phyloP scores from a whole-genome alignment of 1,284 basidiomycete species.

The Microbotryum scabiosae region DNA sequence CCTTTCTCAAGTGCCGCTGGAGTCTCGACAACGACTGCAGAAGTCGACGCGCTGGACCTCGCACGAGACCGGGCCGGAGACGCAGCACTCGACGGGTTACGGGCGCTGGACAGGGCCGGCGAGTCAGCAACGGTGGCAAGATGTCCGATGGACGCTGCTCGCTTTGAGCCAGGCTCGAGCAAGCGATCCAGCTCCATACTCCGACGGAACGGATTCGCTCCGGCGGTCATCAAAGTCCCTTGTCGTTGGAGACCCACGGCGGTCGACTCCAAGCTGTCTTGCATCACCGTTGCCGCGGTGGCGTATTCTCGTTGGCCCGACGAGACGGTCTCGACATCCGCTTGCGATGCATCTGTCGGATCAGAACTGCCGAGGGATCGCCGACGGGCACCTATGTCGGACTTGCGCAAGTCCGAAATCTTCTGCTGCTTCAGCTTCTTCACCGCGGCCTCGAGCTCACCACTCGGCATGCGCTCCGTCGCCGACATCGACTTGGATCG shows the following conservation, averaged over 20 bases:
- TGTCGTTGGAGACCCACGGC: constrained; percentile 7
- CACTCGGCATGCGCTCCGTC: too few relatives aligned
- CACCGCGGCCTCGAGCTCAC: too few relatives aligned
- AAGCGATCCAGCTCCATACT: constrained; percentile 33
- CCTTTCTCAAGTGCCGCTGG: constrained; percentile 26
- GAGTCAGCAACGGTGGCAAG: constrained; percentile 6
- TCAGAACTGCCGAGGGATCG: too few relatives aligned
- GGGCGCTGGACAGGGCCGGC: constrained; percentile 8
- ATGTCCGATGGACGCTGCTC: background rate
- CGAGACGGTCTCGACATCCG: too few relatives aligned
- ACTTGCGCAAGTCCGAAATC: too few relatives aligned
- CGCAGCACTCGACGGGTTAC: background rate
- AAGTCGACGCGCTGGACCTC: background rate
- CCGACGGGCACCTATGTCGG: too few relatives aligned
- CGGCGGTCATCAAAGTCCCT: constrained; percentile 29
- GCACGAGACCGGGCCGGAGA: background rate
- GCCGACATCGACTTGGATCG: too few relatives aligned
- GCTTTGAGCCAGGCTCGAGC: constrained; percentile 13
- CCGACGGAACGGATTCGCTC: constrained; percentile 26
- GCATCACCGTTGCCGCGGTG: too few relatives aligned
- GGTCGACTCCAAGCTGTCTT: too few relatives aligned
- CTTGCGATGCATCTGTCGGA: too few relatives aligned
- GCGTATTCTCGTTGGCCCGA: too few relatives aligned
- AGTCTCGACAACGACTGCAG: constrained; percentile 7
- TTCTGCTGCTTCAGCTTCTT: too few relatives aligned